Conservation (phyloP, 352 stramenopile genomes). For the Albugo candida region DNA sequence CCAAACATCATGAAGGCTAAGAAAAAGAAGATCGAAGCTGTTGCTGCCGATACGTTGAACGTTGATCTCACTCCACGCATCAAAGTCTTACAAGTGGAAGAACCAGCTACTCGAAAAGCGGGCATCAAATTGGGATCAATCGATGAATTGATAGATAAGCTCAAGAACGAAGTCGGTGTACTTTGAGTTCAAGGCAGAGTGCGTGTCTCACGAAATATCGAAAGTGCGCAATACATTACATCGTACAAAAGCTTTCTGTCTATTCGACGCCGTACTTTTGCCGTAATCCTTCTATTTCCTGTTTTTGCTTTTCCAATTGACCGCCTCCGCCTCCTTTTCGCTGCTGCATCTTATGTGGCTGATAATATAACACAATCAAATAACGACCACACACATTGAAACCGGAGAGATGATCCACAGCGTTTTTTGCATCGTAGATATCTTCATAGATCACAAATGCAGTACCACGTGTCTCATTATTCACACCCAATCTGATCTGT, state of each 20-base stretch:
- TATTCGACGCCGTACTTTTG: slow-evolving; percentile 71
- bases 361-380: slow-evolving; percentile 98
- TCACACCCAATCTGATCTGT: slow-evolving; percentile 88
- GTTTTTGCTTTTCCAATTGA: slow-evolving; percentile 40
- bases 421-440: slow-evolving; percentile 99
- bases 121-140: slow-evolving; percentile 90
- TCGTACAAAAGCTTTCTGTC: slow-evolving; percentile 1
- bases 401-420: slow-evolving; percentile 95
- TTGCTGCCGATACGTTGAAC: slow-evolving; percentile 47
- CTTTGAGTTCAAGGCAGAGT: slow-evolving; percentile 19
- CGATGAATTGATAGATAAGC: slow-evolving; percentile 90
- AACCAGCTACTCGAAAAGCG: slow-evolving; percentile 83
- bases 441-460: slow-evolving; percentile 99
- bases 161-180: slow-evolving; percentile 89
- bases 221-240: neutral
- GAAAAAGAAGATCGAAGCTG: slow-evolving; percentile 81
- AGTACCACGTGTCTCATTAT: slow-evolving; percentile 91
- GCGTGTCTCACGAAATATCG: neutral
- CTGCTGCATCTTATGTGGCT: slow-evolving; percentile 64
- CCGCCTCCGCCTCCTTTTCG: slow-evolving; percentile 13
- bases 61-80: slow-evolving; percentile 57
- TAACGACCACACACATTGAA: slow-evolving; percentile 99
- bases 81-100: slow-evolving; percentile 74
- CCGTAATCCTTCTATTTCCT: slow-evolving; percentile 71
- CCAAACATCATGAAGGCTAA: slow-evolving; percentile 99